Conservation (phyloP, 345 rosid species). For the Mercurialis annua region DNA sequence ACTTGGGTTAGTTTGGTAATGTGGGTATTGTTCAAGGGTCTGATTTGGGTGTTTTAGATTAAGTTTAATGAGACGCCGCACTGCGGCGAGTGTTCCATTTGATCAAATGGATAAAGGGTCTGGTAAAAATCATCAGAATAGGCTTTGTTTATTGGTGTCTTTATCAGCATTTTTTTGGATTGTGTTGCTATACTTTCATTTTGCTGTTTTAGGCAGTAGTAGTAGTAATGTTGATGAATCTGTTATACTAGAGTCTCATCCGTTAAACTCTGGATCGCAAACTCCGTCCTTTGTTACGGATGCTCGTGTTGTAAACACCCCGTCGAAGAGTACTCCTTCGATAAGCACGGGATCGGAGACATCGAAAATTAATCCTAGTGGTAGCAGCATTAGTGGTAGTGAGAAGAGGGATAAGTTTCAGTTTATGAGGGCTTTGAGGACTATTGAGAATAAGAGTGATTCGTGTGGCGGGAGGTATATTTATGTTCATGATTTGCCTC, state of each 20-base stretch:
- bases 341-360: neutral
- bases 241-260: slow-evolving; percentile 28
- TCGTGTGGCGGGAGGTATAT: slow-evolving; percentile 83
- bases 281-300: slow-evolving; percentile 25
- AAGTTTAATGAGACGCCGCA: slow-evolving; percentile 69
- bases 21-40: slow-evolving; percentile 7
- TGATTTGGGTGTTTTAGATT: slow-evolving; percentile 11
- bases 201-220: slow-evolving; percentile 45
- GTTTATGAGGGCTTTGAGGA: slow-evolving; percentile 66
- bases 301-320: slow-evolving; percentile 11
- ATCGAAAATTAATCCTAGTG: neutral
- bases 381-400: neutral
- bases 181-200: slow-evolving; percentile 63
- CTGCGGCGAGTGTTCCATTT: slow-evolving; percentile 29
- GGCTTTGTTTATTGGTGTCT: slow-evolving; percentile 50
- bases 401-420: slow-evolving; percentile 34
- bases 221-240: slow-evolving; percentile 32
- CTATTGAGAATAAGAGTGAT: slow-evolving; percentile 69
- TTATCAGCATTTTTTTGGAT: slow-evolving; percentile 65
- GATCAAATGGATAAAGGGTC: slow-evolving; percentile 61
- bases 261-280: slow-evolving; percentile 20
- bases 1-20: slow-evolving; percentile 15
- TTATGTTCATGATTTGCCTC: slow-evolving; percentile 70
- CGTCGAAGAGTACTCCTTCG: neutral
- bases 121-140: slow-evolving; percentile 48